Evolutionary conservation across 2,329 filamentous ascomycete species (phyloP).

Genomic region (Fusarium fracticaudum): DNA sequence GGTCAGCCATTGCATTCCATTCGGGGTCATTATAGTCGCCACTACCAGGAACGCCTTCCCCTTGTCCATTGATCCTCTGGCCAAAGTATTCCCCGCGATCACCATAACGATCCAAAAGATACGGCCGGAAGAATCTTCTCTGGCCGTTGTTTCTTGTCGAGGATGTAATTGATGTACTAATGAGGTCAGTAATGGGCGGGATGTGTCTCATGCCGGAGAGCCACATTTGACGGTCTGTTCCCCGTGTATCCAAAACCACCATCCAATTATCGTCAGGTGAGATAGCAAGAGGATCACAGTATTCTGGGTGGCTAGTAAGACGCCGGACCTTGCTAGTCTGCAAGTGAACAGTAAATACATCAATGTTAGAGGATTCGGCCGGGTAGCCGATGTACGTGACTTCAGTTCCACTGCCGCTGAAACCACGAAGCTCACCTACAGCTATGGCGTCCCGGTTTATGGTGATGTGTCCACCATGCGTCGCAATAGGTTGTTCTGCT

Average conservation of each 20-base stretch:
- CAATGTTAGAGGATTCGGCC: constrained; percentile 55
- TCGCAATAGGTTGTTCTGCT: neutral
- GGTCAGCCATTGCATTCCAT: constrained; percentile 60
- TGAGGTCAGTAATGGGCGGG: constrained; percentile 52
- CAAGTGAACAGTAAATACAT: constrained; percentile 54
- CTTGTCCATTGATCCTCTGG: constrained; percentile 52
- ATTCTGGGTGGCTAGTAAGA: constrained; percentile 55
- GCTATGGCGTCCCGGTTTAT: neutral
- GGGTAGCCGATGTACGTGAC: constrained; percentile 53
- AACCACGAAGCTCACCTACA: constrained; percentile 57
- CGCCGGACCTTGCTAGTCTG: constrained; percentile 52
- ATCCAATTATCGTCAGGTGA: constrained; percentile 55
- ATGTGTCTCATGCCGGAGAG: constrained; percentile 52
- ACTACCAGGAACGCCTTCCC: constrained; percentile 37
- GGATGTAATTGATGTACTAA: constrained; percentile 45
- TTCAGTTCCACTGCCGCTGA: constrained; percentile 53
- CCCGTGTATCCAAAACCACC: constrained; percentile 55
- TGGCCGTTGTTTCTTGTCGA: constrained; percentile 57
- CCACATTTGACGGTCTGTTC: constrained; percentile 53
- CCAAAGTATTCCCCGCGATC: constrained; percentile 57
- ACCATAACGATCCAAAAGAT: constrained; percentile 55
- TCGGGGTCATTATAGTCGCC: constrained; percentile 54
- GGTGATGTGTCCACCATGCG: neutral
- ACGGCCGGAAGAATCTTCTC: constrained; percentile 57
- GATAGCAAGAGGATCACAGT: constrained; percentile 53